Evolutionary conservation across 2,329 filamentous ascomycete genomes (phyloP), one percentile per base, ranked within the genome.

Genomic region (Fusarium anthophilum): DNA sequence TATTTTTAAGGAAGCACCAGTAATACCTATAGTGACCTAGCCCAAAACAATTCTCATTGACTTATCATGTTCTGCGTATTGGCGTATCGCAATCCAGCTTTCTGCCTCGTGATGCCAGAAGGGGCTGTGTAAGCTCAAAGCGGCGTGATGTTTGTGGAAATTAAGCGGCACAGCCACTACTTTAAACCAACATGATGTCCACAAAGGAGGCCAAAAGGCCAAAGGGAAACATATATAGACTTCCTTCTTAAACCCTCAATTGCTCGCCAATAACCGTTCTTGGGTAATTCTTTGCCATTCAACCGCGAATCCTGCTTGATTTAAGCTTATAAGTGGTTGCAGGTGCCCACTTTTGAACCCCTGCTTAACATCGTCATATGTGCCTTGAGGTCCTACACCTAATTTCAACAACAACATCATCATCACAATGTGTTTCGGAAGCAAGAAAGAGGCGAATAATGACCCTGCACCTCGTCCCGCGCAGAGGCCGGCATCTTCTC

Each of bases 361-460:
- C 57, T 74, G 66, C 50, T 35, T 30, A 37, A 56, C 47, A 62
- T 71, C 70, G 47, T 73, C 70, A 73, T 62, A 57, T 24, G 56
- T 56, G 44, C 22, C 32, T 47, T 48, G 45, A 26, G 14, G 22
- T 22, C 48, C 43, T 28, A 37, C 58, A 54, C 39, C 37, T 66
- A 55, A 57, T 58, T 55, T 44, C 32, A 61, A 38, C 58, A 55
- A 26, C 41, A 48, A 6, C 45, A 45, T 35, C 41, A 45, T 39
- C 22, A 47, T 64, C 66, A 67, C 43, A 53, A 88, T 89, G 87
- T 89, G 87, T 79, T 88, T 88, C 74, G 85, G 86, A 50, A 80
- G 80, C 72, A 86, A 84, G 56, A 82, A 85, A 64, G 82, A 84
- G 55, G 75, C 78, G 56, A 78, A 80, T 39, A 78, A 83, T 66